phyloP scores from a whole-genome alignment of 345 rosid species.

The Boechera retrofracta region DNA sequence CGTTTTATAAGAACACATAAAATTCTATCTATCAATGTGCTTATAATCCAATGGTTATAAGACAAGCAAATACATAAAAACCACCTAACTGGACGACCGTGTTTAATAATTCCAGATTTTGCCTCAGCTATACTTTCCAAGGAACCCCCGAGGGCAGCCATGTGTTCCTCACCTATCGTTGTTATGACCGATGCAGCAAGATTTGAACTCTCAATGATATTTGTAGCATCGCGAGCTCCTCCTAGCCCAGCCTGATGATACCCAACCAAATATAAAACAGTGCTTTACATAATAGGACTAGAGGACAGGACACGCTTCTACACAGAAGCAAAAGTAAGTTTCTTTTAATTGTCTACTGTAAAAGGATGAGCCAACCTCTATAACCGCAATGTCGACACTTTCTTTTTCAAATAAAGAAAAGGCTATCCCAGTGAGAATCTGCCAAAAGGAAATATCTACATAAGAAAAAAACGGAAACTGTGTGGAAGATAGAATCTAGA shows the following conservation, averaged over 20 bases:
- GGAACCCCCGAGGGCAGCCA: constrained; percentile 89
- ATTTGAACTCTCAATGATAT: constrained; percentile 60
- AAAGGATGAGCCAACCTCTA: constrained; percentile 60
- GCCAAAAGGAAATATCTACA: constrained; percentile 4
- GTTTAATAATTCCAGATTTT: constrained; percentile 85
- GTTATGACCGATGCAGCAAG: constrained; percentile 82
- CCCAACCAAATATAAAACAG: background rate
- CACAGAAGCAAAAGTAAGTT: background rate
- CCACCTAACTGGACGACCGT: constrained; percentile 84
- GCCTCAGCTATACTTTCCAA: constrained; percentile 84
- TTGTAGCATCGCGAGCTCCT: constrained; percentile 93
- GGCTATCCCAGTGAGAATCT: constrained; percentile 89
- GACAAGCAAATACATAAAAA: constrained; percentile 33
- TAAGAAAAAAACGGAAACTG: no score
- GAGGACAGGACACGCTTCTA: no score
- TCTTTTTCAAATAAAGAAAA: constrained; percentile 70
- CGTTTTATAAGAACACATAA: background rate
- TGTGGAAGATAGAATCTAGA: background rate
- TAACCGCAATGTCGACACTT: constrained; percentile 75
- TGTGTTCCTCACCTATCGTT: constrained; percentile 79
- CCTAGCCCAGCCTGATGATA: constrained; percentile 79
- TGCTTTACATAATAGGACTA: no score
- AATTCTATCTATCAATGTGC: constrained; percentile 6
- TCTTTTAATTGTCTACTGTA: background rate
- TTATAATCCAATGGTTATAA: background rate